phyloP scores from a whole-genome alignment of 202 grass and related monocot genomes.

The Saccharum hybrid region DNA sequence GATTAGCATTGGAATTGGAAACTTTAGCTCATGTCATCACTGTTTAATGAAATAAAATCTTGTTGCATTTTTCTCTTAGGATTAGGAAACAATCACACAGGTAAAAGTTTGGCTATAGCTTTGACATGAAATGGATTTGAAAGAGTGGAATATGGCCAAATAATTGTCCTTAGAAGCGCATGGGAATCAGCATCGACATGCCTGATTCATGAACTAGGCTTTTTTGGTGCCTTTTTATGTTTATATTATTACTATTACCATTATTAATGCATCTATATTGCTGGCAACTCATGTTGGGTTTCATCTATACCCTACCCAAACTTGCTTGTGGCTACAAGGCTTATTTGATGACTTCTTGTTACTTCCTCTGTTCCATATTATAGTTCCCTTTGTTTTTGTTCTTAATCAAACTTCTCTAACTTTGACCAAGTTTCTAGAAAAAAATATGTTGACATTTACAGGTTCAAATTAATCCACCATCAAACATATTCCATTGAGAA shows the following conservation, averaged over 20 bases:
- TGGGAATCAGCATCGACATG: not conserved
- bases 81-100: constrained; percentile 20
- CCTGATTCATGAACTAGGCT: not conserved
- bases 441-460: too few species aligned
- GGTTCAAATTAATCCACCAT: too few species aligned
- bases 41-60: constrained; percentile 32
- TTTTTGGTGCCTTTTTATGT: not conserved
- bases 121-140: not conserved
- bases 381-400: too few species aligned
- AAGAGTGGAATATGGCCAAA: not conserved
- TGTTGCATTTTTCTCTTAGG: not conserved
- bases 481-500: too few species aligned
- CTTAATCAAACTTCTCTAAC: too few species aligned
- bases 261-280: not conserved
- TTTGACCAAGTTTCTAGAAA: too few species aligned
- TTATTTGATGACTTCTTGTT: not conserved
- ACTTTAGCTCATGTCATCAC: not conserved
- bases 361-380: too few species aligned
- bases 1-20: not conserved
- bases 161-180: not conserved
- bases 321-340: not conserved
- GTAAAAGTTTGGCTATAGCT: not conserved
- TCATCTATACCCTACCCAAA: not conserved
- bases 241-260: not conserved
- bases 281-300: not conserved